A percentile compares a stretch with the other conserved stretches of the same genome.
These are phyloP conservation scores for Rhynchospora pubera DNA, from an alignment of 176 grass and related monocot genomes.

Conservation along the genomic window DNA sequence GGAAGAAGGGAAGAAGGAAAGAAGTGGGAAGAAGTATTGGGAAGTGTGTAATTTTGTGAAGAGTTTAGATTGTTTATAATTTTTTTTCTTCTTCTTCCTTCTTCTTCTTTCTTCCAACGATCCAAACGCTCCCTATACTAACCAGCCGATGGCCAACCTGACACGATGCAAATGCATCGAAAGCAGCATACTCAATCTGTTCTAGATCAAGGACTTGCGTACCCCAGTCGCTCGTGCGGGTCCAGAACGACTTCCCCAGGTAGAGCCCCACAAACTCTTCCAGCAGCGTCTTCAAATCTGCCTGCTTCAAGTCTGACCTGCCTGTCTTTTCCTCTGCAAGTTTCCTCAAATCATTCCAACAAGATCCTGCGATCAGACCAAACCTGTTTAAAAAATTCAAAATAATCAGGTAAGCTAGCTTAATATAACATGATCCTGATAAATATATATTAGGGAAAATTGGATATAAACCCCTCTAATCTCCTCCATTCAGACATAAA, in stretches of 20 bases:
- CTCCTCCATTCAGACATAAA: no score
- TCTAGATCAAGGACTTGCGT: background rate
- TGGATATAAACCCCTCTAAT: no score
- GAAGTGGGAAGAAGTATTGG: no score
- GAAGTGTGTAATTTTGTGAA: no score
- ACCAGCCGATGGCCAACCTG: background rate
- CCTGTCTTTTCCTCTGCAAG: constrained; percentile 1
- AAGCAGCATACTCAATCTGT: constrained; percentile 28
- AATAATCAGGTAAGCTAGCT: background rate
- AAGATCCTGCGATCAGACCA: constrained; percentile 12
- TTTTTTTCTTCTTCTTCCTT: no score
- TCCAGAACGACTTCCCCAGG: constrained; percentile 10
- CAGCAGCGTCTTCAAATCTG: constrained; percentile 19
- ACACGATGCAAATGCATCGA: constrained; percentile 25
- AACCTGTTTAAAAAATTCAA: background rate
- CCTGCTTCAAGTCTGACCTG: background rate
- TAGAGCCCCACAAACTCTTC: constrained; percentile 24
- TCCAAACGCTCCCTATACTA: no score
- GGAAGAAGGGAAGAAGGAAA: no score
- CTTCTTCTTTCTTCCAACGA: no score
- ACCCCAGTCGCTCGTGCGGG: constrained; percentile 22
- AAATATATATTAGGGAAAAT: no score
- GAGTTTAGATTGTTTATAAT: no score
- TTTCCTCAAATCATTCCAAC: constrained; percentile 26
- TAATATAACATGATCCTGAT: background rate